phyloP scores from a whole-genome alignment of 1,139 yeast genomes.

The Meyerozyma elateridarum region DNA sequence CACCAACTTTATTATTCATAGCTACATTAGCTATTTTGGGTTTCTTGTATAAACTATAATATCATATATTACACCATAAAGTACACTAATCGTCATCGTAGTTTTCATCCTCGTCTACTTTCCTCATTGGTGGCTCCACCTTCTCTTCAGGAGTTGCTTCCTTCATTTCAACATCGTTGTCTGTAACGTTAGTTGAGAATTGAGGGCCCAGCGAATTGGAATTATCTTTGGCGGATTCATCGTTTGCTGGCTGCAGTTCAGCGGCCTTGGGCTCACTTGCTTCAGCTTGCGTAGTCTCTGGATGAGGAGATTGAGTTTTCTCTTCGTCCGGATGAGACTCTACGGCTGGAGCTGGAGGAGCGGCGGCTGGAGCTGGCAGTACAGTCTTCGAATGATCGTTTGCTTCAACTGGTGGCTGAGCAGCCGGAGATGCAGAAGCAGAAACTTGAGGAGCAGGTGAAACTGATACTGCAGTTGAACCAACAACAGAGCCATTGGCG shows the following conservation, averaged over 20 bases:
- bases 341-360: conserved; percentile 5
- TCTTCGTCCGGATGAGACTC: too few species aligned
- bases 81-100: conserved; percentile 63
- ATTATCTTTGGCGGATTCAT: neutral
- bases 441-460: conserved; percentile 4
- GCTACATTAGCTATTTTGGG: too few species aligned
- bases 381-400: conserved; percentile 6
- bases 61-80: conserved; percentile 1
- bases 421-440: conserved; percentile 4
- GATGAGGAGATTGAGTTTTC: too few species aligned
- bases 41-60: too few species aligned
- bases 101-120: conserved; percentile 78
- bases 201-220: too few species aligned
- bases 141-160: conserved; percentile 28
- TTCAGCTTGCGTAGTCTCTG: too few species aligned
- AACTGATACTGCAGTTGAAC: conserved; percentile 6
- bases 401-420: conserved; percentile 5
- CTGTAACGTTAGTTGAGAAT: conserved; percentile 38
- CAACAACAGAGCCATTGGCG: too few species aligned
- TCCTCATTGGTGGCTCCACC: conserved; percentile 66
- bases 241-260: neutral
- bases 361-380: conserved; percentile 8
- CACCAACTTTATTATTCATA: too few species aligned
- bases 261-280: neutral
- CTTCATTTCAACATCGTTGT: conserved; percentile 38